Base-by-base conservation (phyloP, 345 rosid species). In the Euclidium syriacum region DNA sequence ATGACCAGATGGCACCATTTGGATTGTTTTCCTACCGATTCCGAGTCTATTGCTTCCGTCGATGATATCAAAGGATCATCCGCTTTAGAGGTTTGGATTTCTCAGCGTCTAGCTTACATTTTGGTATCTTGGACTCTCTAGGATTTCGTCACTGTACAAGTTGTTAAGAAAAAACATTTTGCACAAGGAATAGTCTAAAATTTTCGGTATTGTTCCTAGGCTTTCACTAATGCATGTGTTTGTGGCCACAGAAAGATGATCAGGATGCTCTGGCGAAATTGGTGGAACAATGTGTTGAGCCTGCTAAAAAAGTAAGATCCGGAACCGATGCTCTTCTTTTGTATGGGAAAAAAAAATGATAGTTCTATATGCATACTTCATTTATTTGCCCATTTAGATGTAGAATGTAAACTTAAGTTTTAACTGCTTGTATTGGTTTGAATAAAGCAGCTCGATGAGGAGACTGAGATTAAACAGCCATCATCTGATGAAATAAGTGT, bases 1-100 rank as follows among this genome's bases (percentile, higher is more conserved):
- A 59, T 78, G 75, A 76, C 92, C 59, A 86, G 80, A 39, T 91
- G 98, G 98, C 81, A 84, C 55, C 98, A 91, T 74, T 19, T 81
- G 41, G 69, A 69, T 36, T 91, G 98, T 83, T 80, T 83, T 25
- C 78, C 82, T 23, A 30, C 76, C 12, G 29, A 35, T 38, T 56
- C 85, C 0, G 76, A 67, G 44, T 24, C 68, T 10, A 55, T 79
- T 50, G 67, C 64, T 40, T 80, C 85, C 10, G 29, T 57, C 2
- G 90, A 77, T 11, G 75, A 73, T 0, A 77, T 91, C 52, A 41
- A 73, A 40, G 95, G 96, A 2, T 86, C 86, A 69, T 75, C 78
- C 26, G 73, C 59, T 17, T 78, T 91, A 61, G 48, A 84, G 91
- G 75, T 70, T 29, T 5, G 63, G 16, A 51, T 54, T 44, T 32